Base-by-base conservation (phyloP, 169 alveolate genomes). In the Plasmodium berghei region DNA sequence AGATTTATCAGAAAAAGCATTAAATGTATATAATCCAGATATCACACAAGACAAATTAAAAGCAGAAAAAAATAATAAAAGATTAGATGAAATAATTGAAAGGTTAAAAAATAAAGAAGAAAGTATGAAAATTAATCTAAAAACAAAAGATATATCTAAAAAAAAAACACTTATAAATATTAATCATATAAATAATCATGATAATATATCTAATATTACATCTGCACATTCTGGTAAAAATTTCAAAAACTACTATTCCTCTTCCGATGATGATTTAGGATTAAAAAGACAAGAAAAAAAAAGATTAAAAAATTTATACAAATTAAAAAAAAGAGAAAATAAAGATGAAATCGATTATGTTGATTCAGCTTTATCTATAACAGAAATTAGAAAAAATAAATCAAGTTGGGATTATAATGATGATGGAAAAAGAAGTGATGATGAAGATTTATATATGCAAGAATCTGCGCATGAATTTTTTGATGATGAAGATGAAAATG, bases 371-470 rank as follows among this genome's bases (percentile, higher is more conserved):
- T 63, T 86, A 9, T 28, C 86, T 16, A 70, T 86, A 24, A 72
- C 74, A 26, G 48, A 86, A 2, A 34, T 86, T 20, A 70, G 87
- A 48, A 86, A 86, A 86, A 86, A 42, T 72, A 86, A 71, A 48
- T 73, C 72, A 40, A 66, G 48, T 71, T 86, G 91, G 91, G 91
- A 86, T 58, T 86, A 86, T 72, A 70, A 61, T 54, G n/a, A 86
- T 70, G 91, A 86, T 70, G 91, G 91, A 9, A 86, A 72, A 46
- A 86, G 72, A 26, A 86, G 91, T 40, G 91, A 86, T 70, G 91
- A 86, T 66, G 91, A 86, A 86, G 91, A 86, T 52, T 45, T 86
- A 45, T 70, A 86, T 71, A 59, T 49, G 0, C 77, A 69, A 3
- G 75, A 49, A 5, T 86, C 87, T 0, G 74, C 70, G 0, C 73